Evolutionary conservation across 2,329 filamentous ascomycete species (phyloP), one percentile per base, ranked within the genome.

Genomic region (Fusarium dlaminii): DNA sequence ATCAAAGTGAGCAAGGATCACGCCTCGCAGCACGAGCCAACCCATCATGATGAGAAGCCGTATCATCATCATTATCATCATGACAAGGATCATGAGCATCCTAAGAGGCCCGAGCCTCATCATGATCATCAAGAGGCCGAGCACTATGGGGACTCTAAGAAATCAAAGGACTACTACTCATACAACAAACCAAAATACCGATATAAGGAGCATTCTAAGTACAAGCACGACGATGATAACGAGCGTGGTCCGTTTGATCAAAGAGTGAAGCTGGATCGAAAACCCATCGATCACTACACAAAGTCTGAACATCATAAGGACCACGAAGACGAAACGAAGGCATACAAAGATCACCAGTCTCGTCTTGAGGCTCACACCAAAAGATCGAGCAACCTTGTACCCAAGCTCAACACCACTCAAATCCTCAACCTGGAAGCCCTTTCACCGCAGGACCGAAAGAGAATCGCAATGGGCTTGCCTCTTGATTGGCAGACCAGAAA

Each of bases 361-460:
- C 46, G 13, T 24, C 46, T 18, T 24, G 46, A 32, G 17, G 24
- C n/a, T n/a, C 43, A 34, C 29, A 43, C 10, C n/a, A 52, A 52
- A 49, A 45, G 29, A 29, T 24, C 48, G 15, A 24, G 40, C 20
- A 45, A 34, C 22, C 20, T 29, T 24, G 52, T 55, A 18, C 64
- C 64, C 29, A 55, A 43, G 27, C 64, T 68, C 37, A 66, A 14
- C 7, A 43, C 51, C n/a, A 14, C 22, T 24, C 64, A 68, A 10
- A 43, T 68, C 27, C 18, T 63, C n/a, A 68, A 69, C 22, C 48
- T 68, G 6, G 66, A 68, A 39, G 34, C 32, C 11, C 48, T 68
- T 18, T 11, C 27, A 24, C 43, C 37, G 5, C 14, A 30, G 9
- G 22, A 34, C 34, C 48, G 56, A 40, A 43, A 55, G 49, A 43